Base-by-base conservation (phyloP, 78 protist species). In the Thecamonas trahens region DNA sequence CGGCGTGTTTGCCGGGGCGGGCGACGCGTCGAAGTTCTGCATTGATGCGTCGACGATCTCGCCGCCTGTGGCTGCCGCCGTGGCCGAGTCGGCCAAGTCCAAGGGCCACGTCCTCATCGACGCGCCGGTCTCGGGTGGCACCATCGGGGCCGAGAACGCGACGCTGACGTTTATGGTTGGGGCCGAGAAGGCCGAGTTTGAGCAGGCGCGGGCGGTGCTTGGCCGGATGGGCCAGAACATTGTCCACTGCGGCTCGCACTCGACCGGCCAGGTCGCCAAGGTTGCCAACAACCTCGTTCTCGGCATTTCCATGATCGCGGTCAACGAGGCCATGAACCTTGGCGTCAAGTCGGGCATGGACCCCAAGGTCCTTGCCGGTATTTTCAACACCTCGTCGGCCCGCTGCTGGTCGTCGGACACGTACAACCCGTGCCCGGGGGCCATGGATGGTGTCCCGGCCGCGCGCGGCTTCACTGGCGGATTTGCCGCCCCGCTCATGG, bases 351-450 rank as follows among this genome's bases (percentile, higher is more conserved):
- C 79, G 57, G 97, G 97, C 35, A 59, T 88, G 66, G 97, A 93
- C 79, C 87, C 94, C 37, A 82, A 87, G 80, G 58, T 65, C 42
- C 74, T 93, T 31, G 95, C 97, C 9, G 80, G 80, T 6, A 84
- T 93, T 71, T 49, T 93, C 78, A 93, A 93, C 72, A 82, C 92
- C 26, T 66, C 82, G n/a, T 53, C 91, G 2, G 97, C 92, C 32
- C 81, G 95, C 50, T 88, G 93, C 76, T 93, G 97, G 97, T 72
- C 84, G 45, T 76, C 88, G n/a, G 95, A 93, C 67, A 74, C 89
- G 4, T 90, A 93, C 79, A 93, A 93, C 81, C 97, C 97, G 42
- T 68, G 69, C 61, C 97, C 97, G 31, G 95, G 95, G 22, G 97
- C 84, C 22, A 55, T 89, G 37, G 87, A 44, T 0, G 13, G 11